A percentile compares a stretch with the other conserved stretches of the same genome.
These are phyloP conservation scores for Populus simonii DNA, from an alignment of 345 rosid species.

Conservation along the genomic window DNA sequence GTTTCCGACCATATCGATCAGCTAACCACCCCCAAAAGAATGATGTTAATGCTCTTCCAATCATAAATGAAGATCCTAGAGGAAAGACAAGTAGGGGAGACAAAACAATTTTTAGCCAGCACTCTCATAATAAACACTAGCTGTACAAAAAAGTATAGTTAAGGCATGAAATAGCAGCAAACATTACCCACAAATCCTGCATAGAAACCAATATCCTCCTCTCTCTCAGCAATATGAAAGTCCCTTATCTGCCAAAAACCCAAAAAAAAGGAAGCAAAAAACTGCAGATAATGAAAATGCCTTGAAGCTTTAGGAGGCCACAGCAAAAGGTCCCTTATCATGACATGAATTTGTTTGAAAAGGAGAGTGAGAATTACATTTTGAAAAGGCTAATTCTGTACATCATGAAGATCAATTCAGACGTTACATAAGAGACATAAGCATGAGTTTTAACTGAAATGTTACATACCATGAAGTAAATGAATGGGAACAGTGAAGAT, in stretches of 20 bases:
- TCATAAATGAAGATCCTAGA: slow-evolving; percentile 26
- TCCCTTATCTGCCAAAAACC: slow-evolving; percentile 16
- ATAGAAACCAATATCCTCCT: slow-evolving; percentile 28
- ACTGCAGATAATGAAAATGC: too few species aligned
- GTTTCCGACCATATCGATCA: slow-evolving; percentile 29
- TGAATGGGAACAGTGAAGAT: slow-evolving; percentile 16
- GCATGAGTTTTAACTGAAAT: too few species aligned
- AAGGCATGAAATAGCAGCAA: not conserved
- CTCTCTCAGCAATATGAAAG: slow-evolving; percentile 18
- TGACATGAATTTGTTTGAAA: too few species aligned
- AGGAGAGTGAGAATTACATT: too few species aligned
- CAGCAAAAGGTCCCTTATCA: too few species aligned
- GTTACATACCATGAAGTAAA: slow-evolving; percentile 22
- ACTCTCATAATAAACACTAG: not conserved
- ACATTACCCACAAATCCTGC: slow-evolving; percentile 25
- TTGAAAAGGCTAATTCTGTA: too few species aligned
- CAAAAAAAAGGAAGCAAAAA: not conserved
- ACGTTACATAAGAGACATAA: too few species aligned
- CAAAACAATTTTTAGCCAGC: not conserved
- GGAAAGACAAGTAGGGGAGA: not conserved
- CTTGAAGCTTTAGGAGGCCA: too few species aligned
- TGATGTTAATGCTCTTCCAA: slow-evolving; percentile 27
- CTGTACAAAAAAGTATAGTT: not conserved
- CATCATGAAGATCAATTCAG: too few species aligned
- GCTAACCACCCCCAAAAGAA: slow-evolving; percentile 23